Conservation (phyloP, 2,329 filamentous ascomycete species). For the Didymellaceae sp. region DNA sequence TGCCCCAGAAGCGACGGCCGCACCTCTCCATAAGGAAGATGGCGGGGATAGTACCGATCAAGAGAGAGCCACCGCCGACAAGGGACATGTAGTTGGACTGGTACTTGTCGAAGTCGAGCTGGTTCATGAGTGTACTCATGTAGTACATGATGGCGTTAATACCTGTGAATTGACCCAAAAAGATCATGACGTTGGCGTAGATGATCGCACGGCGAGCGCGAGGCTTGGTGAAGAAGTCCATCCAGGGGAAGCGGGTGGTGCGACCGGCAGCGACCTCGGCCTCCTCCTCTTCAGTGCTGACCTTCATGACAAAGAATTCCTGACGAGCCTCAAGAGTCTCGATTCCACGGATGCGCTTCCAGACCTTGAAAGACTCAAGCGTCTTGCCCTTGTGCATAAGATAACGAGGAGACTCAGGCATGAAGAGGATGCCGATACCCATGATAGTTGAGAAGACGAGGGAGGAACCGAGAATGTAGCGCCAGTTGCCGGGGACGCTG, state of each 20-base stretch:
- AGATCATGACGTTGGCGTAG: slow-evolving; percentile 75
- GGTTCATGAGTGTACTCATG: slow-evolving; percentile 70
- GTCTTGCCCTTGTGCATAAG: slow-evolving; percentile 71
- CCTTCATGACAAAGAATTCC: slow-evolving; percentile 76
- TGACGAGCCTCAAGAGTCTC: slow-evolving; percentile 64
- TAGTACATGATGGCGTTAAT: slow-evolving; percentile 77
- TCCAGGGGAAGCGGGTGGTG: slow-evolving; percentile 68
- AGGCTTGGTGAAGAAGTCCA: slow-evolving; percentile 75
- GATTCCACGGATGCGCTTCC: slow-evolving; percentile 74
- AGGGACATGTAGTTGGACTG: slow-evolving; percentile 73
- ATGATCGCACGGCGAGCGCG: slow-evolving; percentile 63
- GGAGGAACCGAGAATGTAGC: slow-evolving; percentile 75
- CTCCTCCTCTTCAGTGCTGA: slow-evolving; percentile 63
- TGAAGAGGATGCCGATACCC: slow-evolving; percentile 70
- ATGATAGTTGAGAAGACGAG: slow-evolving; percentile 72
- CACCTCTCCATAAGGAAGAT: slow-evolving; percentile 75
- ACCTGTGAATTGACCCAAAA: slow-evolving; percentile 73
- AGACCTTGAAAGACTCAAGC: slow-evolving; percentile 69
- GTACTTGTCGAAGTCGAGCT: slow-evolving; percentile 69
- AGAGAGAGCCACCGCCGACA: slow-evolving; percentile 71
- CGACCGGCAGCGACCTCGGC: slow-evolving; percentile 59
- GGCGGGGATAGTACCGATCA: slow-evolving; percentile 72
- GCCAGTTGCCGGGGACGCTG: slow-evolving; percentile 72
- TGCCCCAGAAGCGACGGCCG: slow-evolving; percentile 77
- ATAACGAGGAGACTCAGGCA: slow-evolving; percentile 72